Conservation (phyloP, 257 asterid species). For the Buddleja alternifolia region DNA sequence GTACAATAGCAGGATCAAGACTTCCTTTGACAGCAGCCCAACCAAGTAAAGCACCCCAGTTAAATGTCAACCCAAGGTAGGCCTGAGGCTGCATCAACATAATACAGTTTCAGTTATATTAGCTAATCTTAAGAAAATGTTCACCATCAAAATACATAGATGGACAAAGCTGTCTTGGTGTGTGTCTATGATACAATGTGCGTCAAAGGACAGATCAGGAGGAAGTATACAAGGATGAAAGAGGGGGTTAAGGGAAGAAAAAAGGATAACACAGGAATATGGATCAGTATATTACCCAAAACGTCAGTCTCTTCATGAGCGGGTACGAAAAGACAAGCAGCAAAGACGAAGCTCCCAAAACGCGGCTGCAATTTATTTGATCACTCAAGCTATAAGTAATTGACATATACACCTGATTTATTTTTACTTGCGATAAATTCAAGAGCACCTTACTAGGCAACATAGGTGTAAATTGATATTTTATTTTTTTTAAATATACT, state of each 20-base stretch:
- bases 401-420: slow-evolving; percentile 10
- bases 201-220: slow-evolving; percentile 12
- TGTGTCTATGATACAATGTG: background rate
- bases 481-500: background rate
- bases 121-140: slow-evolving; percentile 17
- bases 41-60: slow-evolving; percentile 86
- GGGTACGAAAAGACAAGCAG: slow-evolving; percentile 79
- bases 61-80: slow-evolving; percentile 80
- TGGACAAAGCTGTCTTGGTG: slow-evolving; percentile 2
- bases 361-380: slow-evolving; percentile 56
- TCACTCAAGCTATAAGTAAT: slow-evolving; percentile 16
- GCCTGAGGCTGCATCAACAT: slow-evolving; percentile 88
- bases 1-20: slow-evolving; percentile 65
- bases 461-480: background rate
- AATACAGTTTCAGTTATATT: slow-evolving; percentile 24
- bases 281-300: slow-evolving; percentile 62
- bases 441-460: slow-evolving; percentile 6
- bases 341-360: slow-evolving; percentile 78
- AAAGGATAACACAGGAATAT: background rate
- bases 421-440: slow-evolving; percentile 6
- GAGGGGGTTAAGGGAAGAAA: background rate
- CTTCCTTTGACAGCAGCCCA: slow-evolving; percentile 92
- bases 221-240: slow-evolving; percentile 11
- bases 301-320: slow-evolving; percentile 87
- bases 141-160: background rate